A percentile compares a stretch with the other conserved stretches of the same genome.
These are phyloP conservation scores for Arxiozyma slooffiae DNA, from an alignment of 1,139 yeast species.

Conservation along the genomic window DNA sequence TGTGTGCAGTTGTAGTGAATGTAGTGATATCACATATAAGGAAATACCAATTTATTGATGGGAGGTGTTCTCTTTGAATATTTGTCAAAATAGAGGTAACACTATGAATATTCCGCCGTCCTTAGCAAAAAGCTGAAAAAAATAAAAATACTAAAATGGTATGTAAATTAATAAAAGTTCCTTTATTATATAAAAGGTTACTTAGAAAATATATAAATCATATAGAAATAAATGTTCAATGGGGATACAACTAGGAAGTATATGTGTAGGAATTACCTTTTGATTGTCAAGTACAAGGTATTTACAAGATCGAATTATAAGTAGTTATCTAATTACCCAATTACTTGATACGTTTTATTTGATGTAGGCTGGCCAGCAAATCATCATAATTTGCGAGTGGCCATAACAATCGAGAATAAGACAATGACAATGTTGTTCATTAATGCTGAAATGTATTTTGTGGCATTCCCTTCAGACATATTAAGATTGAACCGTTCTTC, in stretches of 20 bases:
- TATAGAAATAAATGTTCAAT: too few relatives aligned
- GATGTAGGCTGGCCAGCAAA: conserved; percentile 80
- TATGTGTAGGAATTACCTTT: too few relatives aligned
- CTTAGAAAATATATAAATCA: not conserved
- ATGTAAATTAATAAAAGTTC: not conserved
- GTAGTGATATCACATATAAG: not conserved
- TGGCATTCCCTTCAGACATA: conserved; percentile 92
- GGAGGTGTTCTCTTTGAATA: not conserved
- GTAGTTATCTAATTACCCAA: too few relatives aligned
- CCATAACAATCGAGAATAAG: conserved; percentile 91
- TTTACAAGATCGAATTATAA: too few relatives aligned
- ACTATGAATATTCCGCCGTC: not conserved
- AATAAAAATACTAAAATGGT: not conserved
- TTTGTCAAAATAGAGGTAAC: too few relatives aligned
- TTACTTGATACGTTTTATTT: not conserved
- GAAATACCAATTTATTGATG: too few relatives aligned
- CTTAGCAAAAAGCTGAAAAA: not conserved
- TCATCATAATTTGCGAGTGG: conserved; percentile 87
- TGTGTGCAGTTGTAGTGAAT: not conserved
- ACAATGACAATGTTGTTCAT: conserved; percentile 94
- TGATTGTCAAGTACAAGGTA: too few relatives aligned
- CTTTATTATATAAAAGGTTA: not conserved
- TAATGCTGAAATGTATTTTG: conserved; percentile 82
- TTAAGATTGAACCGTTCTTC: conserved; percentile 90
- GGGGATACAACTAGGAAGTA: too few relatives aligned